These are phyloP conservation scores for Globisporangium sylvaticum DNA, from an alignment of 352 stramenopile species.

Conservation along the genomic window DNA sequence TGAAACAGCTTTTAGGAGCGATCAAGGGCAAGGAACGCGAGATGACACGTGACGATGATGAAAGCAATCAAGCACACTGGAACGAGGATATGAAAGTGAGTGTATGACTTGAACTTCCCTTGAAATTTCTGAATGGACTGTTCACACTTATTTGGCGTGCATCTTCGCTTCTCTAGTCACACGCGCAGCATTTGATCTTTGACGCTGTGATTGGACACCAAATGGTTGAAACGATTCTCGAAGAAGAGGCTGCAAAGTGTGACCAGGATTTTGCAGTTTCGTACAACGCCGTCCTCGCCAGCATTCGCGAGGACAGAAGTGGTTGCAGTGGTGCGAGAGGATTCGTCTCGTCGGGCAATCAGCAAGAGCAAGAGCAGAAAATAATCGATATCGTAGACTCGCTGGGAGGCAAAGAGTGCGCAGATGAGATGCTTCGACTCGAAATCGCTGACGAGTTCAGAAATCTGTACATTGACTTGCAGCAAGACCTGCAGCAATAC, in stretches of 20 bases:
- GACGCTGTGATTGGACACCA: conserved; percentile 69
- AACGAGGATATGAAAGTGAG: conserved; percentile 22
- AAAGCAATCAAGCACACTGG: conserved; percentile 22
- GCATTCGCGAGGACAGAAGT: conserved; percentile 16
- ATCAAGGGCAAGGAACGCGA: conserved; percentile 15
- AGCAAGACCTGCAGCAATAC: conserved; percentile 30
- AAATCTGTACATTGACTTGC: conserved; percentile 19
- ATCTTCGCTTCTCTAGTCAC: conserved; percentile 14
- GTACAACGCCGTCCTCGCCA: conserved; percentile 30
- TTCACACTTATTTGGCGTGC: not conserved
- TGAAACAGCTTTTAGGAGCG: conserved; percentile 45
- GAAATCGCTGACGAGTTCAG: conserved; percentile 37
- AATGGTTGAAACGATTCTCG: conserved; percentile 54
- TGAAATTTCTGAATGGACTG: not conserved
- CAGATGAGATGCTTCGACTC: conserved; percentile 45
- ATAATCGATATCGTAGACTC: conserved; percentile 19
- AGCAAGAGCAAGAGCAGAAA: conserved; percentile 19
- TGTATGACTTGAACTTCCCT: not conserved
- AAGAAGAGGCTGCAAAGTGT: conserved; percentile 40
- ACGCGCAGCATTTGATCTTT: conserved; percentile 52
- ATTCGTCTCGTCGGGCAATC: not conserved
- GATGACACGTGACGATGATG: not conserved
- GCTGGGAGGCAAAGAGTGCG: conserved; percentile 17
- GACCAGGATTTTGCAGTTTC: conserved; percentile 33
- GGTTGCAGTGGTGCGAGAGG: not conserved